Evolutionary conservation across 768 basidiomycete genomes (phyloP).

Genomic region (Suillus discolor): DNA sequence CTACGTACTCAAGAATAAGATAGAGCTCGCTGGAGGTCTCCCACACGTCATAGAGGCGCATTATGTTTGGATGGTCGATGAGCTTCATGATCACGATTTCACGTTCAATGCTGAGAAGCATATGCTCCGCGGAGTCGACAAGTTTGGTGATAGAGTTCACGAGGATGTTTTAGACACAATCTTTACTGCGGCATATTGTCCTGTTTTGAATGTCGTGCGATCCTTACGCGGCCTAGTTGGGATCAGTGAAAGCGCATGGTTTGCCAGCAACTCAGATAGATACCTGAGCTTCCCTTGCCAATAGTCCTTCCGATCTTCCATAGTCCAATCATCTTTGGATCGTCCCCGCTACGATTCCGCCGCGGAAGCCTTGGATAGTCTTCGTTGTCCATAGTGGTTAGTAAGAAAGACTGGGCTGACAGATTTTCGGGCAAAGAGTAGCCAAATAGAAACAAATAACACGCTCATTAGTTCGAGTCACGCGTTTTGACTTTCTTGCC

Average conservation of each 20-base stretch:
- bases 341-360: constrained; percentile 35
- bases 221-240: constrained; percentile 78
- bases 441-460: constrained; percentile 25
- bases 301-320: constrained; percentile 89
- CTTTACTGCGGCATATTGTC: constrained; percentile 91
- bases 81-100: constrained; percentile 99
- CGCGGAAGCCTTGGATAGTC: constrained; percentile 33
- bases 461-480: constrained; percentile 9
- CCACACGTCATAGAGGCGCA: constrained; percentile 96
- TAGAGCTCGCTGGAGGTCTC: constrained; percentile 88
- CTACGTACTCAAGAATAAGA: constrained; percentile 92
- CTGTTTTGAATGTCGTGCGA: constrained; percentile 87
- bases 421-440: neutral
- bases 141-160: constrained; percentile 68
- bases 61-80: constrained; percentile 92
- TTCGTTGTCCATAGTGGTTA: constrained; percentile 15
- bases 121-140: constrained; percentile 75
- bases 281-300: constrained; percentile 80
- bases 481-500: constrained; percentile 3
- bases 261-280: constrained; percentile 15
- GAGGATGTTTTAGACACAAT: constrained; percentile 80
- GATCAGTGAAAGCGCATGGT: neutral
- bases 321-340: constrained; percentile 71
- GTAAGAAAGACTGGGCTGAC: neutral
- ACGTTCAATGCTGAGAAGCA: constrained; percentile 79